Evolutionary conservation across 2,329 filamentous ascomycete genomes (phyloP).

Genomic region (Hypoxylon sp.): DNA sequence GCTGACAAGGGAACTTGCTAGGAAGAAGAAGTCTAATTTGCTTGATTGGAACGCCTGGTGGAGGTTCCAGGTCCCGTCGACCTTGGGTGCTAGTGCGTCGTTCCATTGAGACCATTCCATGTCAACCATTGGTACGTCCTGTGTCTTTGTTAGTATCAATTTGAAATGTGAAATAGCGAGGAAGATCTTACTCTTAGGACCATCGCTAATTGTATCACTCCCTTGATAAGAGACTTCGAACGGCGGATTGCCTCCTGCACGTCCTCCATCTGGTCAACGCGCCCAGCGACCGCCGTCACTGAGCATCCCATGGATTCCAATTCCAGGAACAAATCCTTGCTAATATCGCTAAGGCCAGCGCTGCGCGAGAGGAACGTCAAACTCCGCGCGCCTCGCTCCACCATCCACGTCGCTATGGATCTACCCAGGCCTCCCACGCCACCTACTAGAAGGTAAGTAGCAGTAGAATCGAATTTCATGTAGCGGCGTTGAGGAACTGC

Average conservation of each 20-base stretch:
- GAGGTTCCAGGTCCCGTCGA: conserved; percentile 58
- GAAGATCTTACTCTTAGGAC: conserved; percentile 39
- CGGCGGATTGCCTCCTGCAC: conserved; percentile 36
- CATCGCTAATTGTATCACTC: conserved; percentile 50
- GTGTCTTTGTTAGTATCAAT: conserved; percentile 21
- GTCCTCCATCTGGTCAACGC: conserved; percentile 38
- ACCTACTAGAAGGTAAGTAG: conserved; percentile 53
- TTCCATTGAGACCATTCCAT: conserved; percentile 55
- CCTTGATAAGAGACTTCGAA: conserved; percentile 42
- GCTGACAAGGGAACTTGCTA: conserved; percentile 54
- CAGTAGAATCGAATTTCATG: conserved; percentile 35
- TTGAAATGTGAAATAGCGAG: neutral
- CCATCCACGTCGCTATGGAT: conserved; percentile 52
- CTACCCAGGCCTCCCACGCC: conserved; percentile 54
- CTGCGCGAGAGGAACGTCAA: conserved; percentile 59
- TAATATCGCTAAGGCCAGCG: conserved; percentile 37
- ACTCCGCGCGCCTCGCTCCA: conserved; percentile 57
- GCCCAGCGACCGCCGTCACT: conserved; percentile 37
- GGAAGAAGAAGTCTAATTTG: conserved; percentile 57
- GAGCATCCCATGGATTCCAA: conserved; percentile 46
- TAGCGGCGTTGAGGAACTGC: conserved; percentile 30
- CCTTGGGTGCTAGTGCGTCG: conserved; percentile 61
- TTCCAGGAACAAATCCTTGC: conserved; percentile 42
- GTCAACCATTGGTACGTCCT: conserved; percentile 41
- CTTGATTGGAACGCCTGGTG: conserved; percentile 52